phyloP scores from a whole-genome alignment of 768 basidiomycete species.

The Agaricus bisporus region DNA sequence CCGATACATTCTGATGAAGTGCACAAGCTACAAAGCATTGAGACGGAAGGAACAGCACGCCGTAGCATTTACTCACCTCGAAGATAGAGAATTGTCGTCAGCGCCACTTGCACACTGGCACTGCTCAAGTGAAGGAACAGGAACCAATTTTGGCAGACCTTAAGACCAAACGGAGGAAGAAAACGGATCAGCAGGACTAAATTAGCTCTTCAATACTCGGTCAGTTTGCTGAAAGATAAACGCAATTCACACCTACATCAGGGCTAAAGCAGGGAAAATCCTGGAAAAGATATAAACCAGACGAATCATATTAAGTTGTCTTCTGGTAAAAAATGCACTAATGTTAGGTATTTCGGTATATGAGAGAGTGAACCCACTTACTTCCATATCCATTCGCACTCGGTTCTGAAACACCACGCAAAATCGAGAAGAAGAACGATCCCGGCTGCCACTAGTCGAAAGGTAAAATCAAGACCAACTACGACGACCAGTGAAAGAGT shows the following conservation, averaged over 20 bases:
- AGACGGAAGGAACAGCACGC: background rate
- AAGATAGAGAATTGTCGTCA: background rate
- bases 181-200: background rate
- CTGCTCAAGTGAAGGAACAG: background rate
- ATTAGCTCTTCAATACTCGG: background rate
- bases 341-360: too few species aligned
- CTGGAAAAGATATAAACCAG: background rate
- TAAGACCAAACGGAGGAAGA: background rate
- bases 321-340: background rate
- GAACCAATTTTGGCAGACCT: constrained; percentile 1
- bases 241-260: background rate
- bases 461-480: background rate
- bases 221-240: background rate
- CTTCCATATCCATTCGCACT: background rate
- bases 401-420: background rate
- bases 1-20: background rate
- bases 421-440: background rate
- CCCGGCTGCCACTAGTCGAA: background rate
- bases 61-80: background rate
- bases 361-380: background rate
- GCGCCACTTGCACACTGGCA: background rate
- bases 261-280: background rate
- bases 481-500: background rate
- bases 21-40: background rate
- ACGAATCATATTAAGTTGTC: background rate